Evolutionary conservation across 441 rosid species (phyloP).

Genomic region (Syzygium syzygioides): DNA sequence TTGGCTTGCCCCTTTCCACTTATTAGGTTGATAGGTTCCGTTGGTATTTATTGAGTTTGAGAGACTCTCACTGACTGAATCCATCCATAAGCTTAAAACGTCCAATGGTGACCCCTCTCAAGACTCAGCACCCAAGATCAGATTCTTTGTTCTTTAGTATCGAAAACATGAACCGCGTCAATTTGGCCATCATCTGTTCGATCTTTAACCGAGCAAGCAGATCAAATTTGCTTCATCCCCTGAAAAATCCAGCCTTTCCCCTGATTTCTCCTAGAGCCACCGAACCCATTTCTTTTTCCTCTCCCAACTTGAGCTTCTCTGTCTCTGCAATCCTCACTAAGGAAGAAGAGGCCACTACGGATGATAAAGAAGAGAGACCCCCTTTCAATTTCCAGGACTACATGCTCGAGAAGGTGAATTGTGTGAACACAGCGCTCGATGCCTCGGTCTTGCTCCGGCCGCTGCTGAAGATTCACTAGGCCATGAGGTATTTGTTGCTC

Average conservation of each 20-base stretch:
- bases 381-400: slow-evolving; percentile 62
- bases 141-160: neutral
- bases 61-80: neutral
- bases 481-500: slow-evolving; percentile 83
- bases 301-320: slow-evolving; percentile 20
- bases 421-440: slow-evolving; percentile 59
- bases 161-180: slow-evolving; percentile 42
- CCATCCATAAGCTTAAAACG: neutral
- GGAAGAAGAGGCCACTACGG: slow-evolving; percentile 27
- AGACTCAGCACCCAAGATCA: neutral
- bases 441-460: slow-evolving; percentile 46
- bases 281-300: neutral
- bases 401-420: slow-evolving; percentile 43
- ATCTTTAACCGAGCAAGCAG: slow-evolving; percentile 21
- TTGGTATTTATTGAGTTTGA: neutral
- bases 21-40: neutral
- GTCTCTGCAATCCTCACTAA: slow-evolving; percentile 40
- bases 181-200: slow-evolving; percentile 24
- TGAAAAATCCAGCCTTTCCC: slow-evolving; percentile 8
- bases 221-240: slow-evolving; percentile 12
- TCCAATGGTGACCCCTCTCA: neutral
- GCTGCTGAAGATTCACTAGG: slow-evolving; percentile 61
- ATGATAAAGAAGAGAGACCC: slow-evolving; percentile 22
- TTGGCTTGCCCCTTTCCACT: neutral
- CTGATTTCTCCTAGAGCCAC: neutral